Base-by-base conservation (phyloP, 2,329 filamentous ascomycete species). In the Thelonectria discophora region DNA sequence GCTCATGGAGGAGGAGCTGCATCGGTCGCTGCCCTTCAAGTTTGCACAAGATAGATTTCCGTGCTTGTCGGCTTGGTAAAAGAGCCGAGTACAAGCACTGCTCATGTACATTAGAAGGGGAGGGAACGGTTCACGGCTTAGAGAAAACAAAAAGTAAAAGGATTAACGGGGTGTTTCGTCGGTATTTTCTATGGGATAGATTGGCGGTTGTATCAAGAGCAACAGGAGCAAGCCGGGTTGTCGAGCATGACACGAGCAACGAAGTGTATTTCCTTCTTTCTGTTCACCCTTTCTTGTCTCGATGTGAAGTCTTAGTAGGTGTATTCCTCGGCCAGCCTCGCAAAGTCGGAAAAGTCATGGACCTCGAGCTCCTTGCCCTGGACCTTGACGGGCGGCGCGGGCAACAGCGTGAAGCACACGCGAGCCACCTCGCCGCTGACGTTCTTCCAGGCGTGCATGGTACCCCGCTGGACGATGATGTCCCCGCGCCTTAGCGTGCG, bases 1-100 rank as follows among this genome's bases (percentile, higher is more conserved):
- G 2, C 47, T 64, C 3, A 65, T 77, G 37, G 55, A 50, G n/a
- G 46, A 58, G 7, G 66, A 65, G 9, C 63, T 76, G 24, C 68
- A 62, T 13, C 65, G 69, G 27, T 55, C 65, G 30, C 60, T 77
- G 5, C 73, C 75, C 3, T 75, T 76, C 56, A 52, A 55, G 24
- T 71, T 69, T 58, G 37, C 58, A 9, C 37, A 60, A 3, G 60
- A 66, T 13, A 59, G 43, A 3, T 71, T 64, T 24, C 51, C 48
- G 2, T 55, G 57, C 21, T 50, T 69, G 9, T 47, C 34, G 1
- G 49, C 42, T 7, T 63, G 57, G 62, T 37, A 6, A 37, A 11
- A 5, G 11, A 37, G 10, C 34, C 15, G 34, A 15, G 34, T 13
- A 13, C 15, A 13, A 5, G 34, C 12, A 13, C 34, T 2, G 58